Evolutionary conservation across 768 basidiomycete genomes (phyloP).

Genomic region (Tricholoma sp.): DNA sequence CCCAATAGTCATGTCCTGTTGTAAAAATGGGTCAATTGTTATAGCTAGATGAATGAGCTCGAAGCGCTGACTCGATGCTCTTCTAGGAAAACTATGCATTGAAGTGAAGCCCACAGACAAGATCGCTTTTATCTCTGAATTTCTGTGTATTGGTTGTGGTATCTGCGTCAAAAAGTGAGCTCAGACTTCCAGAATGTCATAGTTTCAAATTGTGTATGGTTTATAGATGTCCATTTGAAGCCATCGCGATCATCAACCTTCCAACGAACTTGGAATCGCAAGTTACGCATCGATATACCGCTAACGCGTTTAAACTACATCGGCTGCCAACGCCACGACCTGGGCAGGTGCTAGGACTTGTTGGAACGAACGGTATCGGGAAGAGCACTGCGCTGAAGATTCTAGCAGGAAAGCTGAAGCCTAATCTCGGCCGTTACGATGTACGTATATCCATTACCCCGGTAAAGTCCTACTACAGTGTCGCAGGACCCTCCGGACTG

Average conservation of each 20-base stretch:
- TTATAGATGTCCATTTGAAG: conserved; percentile 94
- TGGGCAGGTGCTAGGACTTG: conserved; percentile 97
- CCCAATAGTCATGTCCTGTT: conserved; percentile 19
- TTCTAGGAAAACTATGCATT: conserved; percentile 86
- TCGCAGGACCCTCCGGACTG: conserved; percentile 93
- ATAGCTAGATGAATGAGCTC: neutral
- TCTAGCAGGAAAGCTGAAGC: conserved; percentile 94
- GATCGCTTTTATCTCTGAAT: conserved; percentile 98
- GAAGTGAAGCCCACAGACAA: conserved; percentile 96
- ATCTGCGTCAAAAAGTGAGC: conserved; percentile 98
- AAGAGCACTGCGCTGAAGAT: conserved; percentile 98
- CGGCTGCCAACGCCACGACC: conserved; percentile 95
- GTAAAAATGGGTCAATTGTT: conserved; percentile 20
- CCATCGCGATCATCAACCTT: conserved; percentile 97
- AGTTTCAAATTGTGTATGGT: neutral
- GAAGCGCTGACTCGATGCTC: neutral
- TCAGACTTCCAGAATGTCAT: neutral
- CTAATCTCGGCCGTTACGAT: conserved; percentile 95
- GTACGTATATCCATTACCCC: conserved; percentile 36
- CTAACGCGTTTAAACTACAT: conserved; percentile 98
- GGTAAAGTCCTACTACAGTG: conserved; percentile 3
- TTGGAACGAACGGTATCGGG: conserved; percentile 99
- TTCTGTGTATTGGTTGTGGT: conserved; percentile 99
- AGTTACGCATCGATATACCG: conserved; percentile 97
- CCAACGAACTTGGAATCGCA: conserved; percentile 95